Percentiles rank a stretch among this genome's conserved stretches.
Evolutionary conservation across 148 eudicot species (phyloP).

Genomic region (Camellia japonica): DNA sequence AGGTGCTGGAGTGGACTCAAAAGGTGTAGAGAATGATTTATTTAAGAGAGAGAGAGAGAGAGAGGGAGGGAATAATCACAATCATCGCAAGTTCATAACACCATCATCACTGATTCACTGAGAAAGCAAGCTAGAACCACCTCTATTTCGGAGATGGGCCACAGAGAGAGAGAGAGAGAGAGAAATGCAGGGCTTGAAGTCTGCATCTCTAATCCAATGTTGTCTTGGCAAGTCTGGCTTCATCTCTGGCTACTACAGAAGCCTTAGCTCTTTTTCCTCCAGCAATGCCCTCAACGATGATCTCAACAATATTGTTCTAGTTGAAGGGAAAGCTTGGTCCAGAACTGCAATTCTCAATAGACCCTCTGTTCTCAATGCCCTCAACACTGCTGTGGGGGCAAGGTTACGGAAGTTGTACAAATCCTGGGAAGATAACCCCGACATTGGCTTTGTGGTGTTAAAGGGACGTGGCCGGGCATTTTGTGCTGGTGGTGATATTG

Average conservation of each 20-base stretch:
- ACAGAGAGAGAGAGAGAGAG: background rate
- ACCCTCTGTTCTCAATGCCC: slow-evolving; percentile 62
- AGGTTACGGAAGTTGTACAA: slow-evolving; percentile 64
- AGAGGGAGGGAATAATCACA: too few species aligned
- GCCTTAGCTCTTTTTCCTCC: slow-evolving; percentile 17
- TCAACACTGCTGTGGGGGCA: slow-evolving; percentile 51
- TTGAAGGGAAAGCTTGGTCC: slow-evolving; percentile 54
- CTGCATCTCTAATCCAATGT: slow-evolving; percentile 23
- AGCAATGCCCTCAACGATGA: slow-evolving; percentile 16
- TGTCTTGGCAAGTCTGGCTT: slow-evolving; percentile 7
- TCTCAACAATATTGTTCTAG: slow-evolving; percentile 41
- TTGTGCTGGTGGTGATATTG: slow-evolving; percentile 90
- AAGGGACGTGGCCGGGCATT: slow-evolving; percentile 95
- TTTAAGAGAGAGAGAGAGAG: too few species aligned
- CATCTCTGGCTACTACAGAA: background rate
- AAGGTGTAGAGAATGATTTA: too few species aligned
- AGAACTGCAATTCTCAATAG: slow-evolving; percentile 77
- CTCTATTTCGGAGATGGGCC: too few species aligned
- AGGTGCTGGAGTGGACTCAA: too few species aligned
- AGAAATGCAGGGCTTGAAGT: slow-evolving; percentile 33
- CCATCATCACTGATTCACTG: too few species aligned
- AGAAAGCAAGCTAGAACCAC: too few species aligned
- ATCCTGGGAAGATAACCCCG: slow-evolving; percentile 72
- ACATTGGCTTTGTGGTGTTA: slow-evolving; percentile 63
- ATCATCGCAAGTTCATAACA: too few species aligned